Conservation (phyloP, 352 stramenopile genomes). For the Phytophthora hybrid region DNA sequence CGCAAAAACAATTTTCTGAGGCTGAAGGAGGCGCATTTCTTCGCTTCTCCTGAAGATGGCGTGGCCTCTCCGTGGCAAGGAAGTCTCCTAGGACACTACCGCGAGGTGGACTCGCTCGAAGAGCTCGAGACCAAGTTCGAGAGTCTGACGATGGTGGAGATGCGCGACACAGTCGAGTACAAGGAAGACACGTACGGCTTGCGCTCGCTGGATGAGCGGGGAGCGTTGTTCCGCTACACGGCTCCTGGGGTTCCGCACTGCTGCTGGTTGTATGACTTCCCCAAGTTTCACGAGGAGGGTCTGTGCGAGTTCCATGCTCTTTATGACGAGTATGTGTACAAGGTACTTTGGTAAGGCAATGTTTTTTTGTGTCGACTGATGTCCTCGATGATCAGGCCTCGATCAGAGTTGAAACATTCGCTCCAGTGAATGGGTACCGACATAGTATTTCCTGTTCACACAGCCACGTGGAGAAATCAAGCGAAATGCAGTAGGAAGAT, state of each 20-base stretch:
- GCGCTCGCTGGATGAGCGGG: conserved; percentile 38
- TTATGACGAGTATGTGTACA: conserved; percentile 32
- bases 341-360: conserved; percentile 32
- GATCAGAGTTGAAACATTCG: no score
- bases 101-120: conserved; percentile 31
- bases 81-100: conserved; percentile 48
- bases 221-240: conserved; percentile 25
- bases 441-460: no score
- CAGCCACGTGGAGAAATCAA: no score
- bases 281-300: conserved; percentile 13
- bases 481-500: no score
- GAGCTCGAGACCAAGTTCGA: conserved; percentile 43
- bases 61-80: conserved; percentile 49
- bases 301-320: conserved; percentile 24
- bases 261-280: conserved; percentile 30
- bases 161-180: conserved; percentile 38
- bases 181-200: conserved; percentile 45
- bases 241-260: conserved; percentile 10
- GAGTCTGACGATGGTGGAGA: conserved; percentile 38
- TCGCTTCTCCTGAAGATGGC: conserved; percentile 53
- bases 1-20: conserved; percentile 47
- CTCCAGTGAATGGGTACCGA: no score
- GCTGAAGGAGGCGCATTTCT: conserved; percentile 52
- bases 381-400: no score
- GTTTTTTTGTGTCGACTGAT: not conserved